Conservation (phyloP, 495 filamentous ascomycete genomes). For the Penicillium pulvis region DNA sequence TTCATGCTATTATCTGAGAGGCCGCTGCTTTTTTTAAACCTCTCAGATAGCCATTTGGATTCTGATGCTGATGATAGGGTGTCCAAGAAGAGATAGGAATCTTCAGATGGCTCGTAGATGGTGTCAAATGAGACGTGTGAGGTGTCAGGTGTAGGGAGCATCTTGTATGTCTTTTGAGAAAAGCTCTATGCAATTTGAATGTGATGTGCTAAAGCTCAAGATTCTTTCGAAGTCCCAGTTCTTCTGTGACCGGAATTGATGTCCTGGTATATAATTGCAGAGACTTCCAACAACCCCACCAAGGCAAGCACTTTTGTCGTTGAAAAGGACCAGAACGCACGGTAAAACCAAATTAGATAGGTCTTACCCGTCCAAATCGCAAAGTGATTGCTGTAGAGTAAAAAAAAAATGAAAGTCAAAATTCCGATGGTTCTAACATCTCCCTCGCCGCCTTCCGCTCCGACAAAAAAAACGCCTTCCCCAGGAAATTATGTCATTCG, state of each 20-base stretch:
- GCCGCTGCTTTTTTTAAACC: conserved; percentile 41
- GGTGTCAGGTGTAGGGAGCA: conserved; percentile 93
- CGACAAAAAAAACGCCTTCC: conserved; percentile 13
- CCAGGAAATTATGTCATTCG: conserved; percentile 35
- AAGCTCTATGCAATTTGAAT: background rate
- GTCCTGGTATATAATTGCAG: background rate
- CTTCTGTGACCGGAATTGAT: background rate
- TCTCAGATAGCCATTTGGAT: conserved; percentile 66
- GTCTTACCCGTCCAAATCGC: conserved; percentile 14
- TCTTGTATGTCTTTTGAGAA: conserved; percentile 28
- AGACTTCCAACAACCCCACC: background rate
- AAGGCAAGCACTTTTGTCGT: background rate
- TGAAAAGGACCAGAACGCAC: background rate
- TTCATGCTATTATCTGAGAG: conserved; percentile 12
- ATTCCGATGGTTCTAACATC: background rate
- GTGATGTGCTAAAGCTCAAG: background rate
- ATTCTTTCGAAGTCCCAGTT: background rate
- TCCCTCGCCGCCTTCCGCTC: conserved; percentile 29
- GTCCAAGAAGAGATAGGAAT: conserved; percentile 93
- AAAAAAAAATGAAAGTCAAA: background rate
- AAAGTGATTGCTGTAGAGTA: background rate
- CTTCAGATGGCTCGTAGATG: conserved; percentile 93
- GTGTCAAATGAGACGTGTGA: conserved; percentile 82
- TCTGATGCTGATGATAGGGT: conserved; percentile 76
- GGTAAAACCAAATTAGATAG: background rate